Evolutionary conservation across 164 flowering plant species (phyloP).

Genomic region (Cinnamomum chago): DNA sequence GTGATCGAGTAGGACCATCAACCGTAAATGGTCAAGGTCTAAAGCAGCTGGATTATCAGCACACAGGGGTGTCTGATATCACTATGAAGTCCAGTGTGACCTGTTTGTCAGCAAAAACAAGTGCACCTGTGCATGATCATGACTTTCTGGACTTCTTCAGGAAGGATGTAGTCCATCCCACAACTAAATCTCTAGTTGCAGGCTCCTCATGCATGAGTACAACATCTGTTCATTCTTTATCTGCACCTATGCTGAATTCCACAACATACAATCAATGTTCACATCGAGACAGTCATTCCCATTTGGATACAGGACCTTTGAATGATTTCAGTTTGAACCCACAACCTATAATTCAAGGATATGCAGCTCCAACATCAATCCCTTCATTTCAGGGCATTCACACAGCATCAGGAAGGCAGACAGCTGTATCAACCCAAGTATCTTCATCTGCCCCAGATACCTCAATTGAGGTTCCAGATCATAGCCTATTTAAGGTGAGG

Average conservation of each 20-base stretch:
- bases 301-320: conserved; percentile 29
- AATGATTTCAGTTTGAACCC: conserved; percentile 32
- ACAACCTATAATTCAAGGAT: conserved; percentile 22
- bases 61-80: conserved; percentile 17
- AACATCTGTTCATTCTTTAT: conserved; percentile 56
- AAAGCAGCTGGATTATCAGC: conserved; percentile 32
- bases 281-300: conserved; percentile 29
- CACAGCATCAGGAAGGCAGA: conserved; percentile 21
- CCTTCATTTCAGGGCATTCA: conserved; percentile 26
- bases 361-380: conserved; percentile 24
- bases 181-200: conserved; percentile 54
- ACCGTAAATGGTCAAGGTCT: conserved; percentile 29
- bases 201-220: conserved; percentile 75
- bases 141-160: conserved; percentile 44
- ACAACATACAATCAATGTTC: conserved; percentile 45
- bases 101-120: conserved; percentile 37
- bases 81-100: conserved; percentile 23
- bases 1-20: conserved; percentile 39
- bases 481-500: conserved; percentile 24
- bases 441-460: conserved; percentile 28
- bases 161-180: conserved; percentile 42
- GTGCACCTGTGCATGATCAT: conserved; percentile 39
- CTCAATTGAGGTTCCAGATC: conserved; percentile 23
- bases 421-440: conserved; percentile 28
- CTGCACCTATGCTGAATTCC: conserved; percentile 68